Evolutionary conservation across 768 basidiomycete genomes (phyloP).

Genomic region (Lactarius sanguifluus): DNA sequence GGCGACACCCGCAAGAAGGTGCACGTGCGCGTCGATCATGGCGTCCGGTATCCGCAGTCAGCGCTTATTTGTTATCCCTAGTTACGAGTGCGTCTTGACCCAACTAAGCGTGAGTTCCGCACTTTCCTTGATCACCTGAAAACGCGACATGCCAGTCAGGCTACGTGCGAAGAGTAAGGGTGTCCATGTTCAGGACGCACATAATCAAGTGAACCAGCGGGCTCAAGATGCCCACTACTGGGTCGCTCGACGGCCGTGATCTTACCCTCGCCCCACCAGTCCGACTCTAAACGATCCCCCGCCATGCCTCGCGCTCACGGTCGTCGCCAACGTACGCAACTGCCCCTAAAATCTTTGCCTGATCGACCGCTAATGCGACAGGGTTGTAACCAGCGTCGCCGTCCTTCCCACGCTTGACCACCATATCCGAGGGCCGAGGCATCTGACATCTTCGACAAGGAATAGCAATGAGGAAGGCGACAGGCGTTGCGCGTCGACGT

Average conservation of each 20-base stretch:
- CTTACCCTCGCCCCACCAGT: conserved; percentile 75
- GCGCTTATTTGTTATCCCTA: too few relatives aligned
- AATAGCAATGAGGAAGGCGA: conserved; percentile 23
- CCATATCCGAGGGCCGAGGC: not conserved
- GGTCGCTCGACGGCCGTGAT: conserved; percentile 70
- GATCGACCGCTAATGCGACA: conserved; percentile 61
- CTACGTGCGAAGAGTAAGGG: too few relatives aligned
- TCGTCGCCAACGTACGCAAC: conserved; percentile 75
- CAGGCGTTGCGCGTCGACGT: conserved; percentile 43
- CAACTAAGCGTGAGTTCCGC: too few relatives aligned
- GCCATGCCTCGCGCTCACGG: conserved; percentile 63
- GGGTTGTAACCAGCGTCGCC: conserved; percentile 46
- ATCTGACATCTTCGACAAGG: not conserved
- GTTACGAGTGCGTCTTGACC: too few relatives aligned
- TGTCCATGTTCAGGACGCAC: conserved; percentile 40
- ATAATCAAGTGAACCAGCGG: too few relatives aligned
- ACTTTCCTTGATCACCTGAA: too few relatives aligned
- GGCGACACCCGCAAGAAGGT: too few relatives aligned
- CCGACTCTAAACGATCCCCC: conserved; percentile 80
- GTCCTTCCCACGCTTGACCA: not conserved
- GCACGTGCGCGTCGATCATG: too few relatives aligned
- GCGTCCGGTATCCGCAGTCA: too few relatives aligned
- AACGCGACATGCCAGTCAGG: too few relatives aligned
- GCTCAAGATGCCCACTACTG: too few relatives aligned
- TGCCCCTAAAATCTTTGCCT: conserved; percentile 81